Evolutionary conservation across 1,139 yeast genomes (phyloP).

Genomic region (Yarrowia galli): DNA sequence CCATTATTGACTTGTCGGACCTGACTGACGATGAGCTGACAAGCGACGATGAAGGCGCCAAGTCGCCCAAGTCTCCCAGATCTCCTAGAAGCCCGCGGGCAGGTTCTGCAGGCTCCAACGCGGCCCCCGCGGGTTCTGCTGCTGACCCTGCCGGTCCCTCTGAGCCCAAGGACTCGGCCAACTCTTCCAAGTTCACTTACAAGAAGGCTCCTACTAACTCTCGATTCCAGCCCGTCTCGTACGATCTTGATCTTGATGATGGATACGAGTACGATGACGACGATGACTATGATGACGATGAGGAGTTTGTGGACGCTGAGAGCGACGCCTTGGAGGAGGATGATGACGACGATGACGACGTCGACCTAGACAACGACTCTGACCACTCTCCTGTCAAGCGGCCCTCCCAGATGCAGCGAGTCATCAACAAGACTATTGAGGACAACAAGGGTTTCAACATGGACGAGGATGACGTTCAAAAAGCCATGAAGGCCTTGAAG

Average conservation of each 20-base stretch:
- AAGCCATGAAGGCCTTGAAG: constrained; percentile 24
- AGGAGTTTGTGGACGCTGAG: constrained; percentile 33
- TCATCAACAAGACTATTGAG: constrained; percentile 27
- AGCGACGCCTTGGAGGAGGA: constrained; percentile 39
- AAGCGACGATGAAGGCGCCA: constrained; percentile 41
- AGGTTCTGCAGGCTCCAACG: constrained; percentile 36
- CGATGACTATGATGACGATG: constrained; percentile 47
- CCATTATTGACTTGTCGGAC: constrained; percentile 69
- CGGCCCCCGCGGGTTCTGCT: constrained; percentile 38
- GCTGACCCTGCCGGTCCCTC: constrained; percentile 22
- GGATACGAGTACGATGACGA: constrained; percentile 49
- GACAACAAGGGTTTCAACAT: constrained; percentile 5
- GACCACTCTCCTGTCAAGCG: constrained; percentile 25
- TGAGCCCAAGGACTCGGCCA: constrained; percentile 41
- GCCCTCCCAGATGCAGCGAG: constrained; percentile 19
- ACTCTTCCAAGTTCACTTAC: constrained; percentile 42
- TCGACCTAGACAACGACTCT: constrained; percentile 32
- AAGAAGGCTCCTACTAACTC: constrained; percentile 39
- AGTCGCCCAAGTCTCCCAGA: constrained; percentile 38
- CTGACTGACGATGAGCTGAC: constrained; percentile 54
- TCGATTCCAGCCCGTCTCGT: constrained; percentile 38
- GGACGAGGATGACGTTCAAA: constrained; percentile 17
- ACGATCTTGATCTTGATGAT: constrained; percentile 43
- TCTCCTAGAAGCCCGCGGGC: constrained; percentile 33
- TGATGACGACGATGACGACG: constrained; percentile 34